phyloP scores from a whole-genome alignment of 2,329 filamentous ascomycete genomes.

The Colletotrichum lupini region DNA sequence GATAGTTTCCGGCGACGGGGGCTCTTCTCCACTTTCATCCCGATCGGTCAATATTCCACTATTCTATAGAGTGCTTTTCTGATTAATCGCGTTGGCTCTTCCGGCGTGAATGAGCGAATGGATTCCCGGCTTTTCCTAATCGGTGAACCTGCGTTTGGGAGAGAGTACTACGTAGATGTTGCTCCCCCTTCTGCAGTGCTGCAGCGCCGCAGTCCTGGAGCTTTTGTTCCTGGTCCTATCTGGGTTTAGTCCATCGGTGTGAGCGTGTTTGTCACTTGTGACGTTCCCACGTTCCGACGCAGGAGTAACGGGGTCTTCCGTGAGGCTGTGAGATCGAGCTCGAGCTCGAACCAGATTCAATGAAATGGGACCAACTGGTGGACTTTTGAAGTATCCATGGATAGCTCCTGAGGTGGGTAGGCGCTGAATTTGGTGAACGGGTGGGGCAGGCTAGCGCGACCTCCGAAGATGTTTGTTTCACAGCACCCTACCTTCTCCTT shows the following conservation, averaged over 20 bases:
- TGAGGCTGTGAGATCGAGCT: not conserved
- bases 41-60: not conserved
- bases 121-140: not conserved
- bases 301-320: not conserved
- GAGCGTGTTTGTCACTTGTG: not conserved
- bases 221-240: not conserved
- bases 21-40: not conserved
- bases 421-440: too few relatives aligned
- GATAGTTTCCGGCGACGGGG: not conserved
- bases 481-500: not conserved
- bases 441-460: too few relatives aligned
- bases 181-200: too few relatives aligned
- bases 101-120: not conserved
- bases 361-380: too few relatives aligned
- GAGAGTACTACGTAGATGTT: too few relatives aligned
- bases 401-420: too few relatives aligned
- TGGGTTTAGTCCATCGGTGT: not conserved
- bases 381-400: too few relatives aligned
- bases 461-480: not conserved
- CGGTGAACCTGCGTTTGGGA: not conserved
- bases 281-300: not conserved
- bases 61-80: not conserved
- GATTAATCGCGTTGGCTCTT: not conserved
- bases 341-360: too few relatives aligned
- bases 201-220: not conserved